These are phyloP conservation scores for Penicillium sp. DNA, from an alignment of 2,329 filamentous ascomycete genomes.

Conservation along the genomic window DNA sequence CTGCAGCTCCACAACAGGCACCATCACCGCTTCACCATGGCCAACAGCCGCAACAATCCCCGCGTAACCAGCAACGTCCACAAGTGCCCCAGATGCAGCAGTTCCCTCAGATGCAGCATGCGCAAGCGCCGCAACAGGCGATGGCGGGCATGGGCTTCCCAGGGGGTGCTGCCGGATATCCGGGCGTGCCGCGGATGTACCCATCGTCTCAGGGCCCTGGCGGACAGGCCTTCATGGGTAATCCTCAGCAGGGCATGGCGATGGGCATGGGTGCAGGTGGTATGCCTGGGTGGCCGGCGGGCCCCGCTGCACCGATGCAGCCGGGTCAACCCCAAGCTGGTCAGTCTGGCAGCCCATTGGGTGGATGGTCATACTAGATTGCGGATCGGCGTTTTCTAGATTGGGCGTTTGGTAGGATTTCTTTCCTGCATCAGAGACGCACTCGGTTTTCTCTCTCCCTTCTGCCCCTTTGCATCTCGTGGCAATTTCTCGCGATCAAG, in stretches of 20 bases:
- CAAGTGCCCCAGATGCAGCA: constrained; percentile 35
- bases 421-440: constrained; percentile 12
- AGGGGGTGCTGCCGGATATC: constrained; percentile 31
- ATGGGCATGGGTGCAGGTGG: constrained; percentile 35
- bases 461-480: constrained; percentile 18
- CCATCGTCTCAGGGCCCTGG: constrained; percentile 32
- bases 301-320: constrained; percentile 33
- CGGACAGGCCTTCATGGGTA: constrained; percentile 32
- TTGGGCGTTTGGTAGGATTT: constrained; percentile 17
- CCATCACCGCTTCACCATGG: constrained; percentile 36
- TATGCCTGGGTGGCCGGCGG: constrained; percentile 36
- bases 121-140: constrained; percentile 31
- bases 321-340: constrained; percentile 36
- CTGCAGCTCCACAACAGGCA: constrained; percentile 33
- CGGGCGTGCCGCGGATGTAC: constrained; percentile 36
- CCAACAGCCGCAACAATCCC: constrained; percentile 40
- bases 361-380: constrained; percentile 37
- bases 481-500: constrained; percentile 9
- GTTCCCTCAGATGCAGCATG: constrained; percentile 28
- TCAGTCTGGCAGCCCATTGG: constrained; percentile 35
- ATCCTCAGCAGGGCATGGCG: constrained; percentile 34
- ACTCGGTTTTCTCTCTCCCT: constrained; percentile 6
- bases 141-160: constrained; percentile 38
- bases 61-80: constrained; percentile 37
- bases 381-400: constrained; percentile 24